phyloP scores from a whole-genome alignment of 441 rosid species.

The Daphne laureola region DNA sequence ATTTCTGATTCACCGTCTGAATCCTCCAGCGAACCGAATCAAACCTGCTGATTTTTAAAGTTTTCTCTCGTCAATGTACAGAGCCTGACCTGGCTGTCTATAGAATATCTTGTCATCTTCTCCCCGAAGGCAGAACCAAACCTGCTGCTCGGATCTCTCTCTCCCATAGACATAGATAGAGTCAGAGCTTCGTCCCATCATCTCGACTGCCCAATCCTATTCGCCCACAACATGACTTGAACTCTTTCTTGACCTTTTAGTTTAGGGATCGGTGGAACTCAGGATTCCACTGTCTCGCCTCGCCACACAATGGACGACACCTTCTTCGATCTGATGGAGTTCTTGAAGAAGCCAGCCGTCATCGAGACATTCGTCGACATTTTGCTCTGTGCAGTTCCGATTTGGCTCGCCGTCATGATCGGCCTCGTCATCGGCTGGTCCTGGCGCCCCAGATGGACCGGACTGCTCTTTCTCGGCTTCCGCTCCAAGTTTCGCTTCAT shows the following conservation, averaged over 20 bases:
- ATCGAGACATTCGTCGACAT: constrained; percentile 94
- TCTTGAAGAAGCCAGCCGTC: constrained; percentile 57
- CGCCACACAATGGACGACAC: constrained; percentile 48
- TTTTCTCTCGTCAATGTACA: too few species aligned
- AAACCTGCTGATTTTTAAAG: too few species aligned
- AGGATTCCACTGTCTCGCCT: constrained; percentile 2
- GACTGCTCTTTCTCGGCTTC: constrained; percentile 71
- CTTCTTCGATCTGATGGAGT: constrained; percentile 55
- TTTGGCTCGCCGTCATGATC: constrained; percentile 97
- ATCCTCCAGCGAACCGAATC: too few species aligned
- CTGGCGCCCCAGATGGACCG: constrained; percentile 98
- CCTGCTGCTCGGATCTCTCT: constrained; percentile 14
- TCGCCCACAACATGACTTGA: constrained; percentile 1
- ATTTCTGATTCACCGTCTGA: too few species aligned
- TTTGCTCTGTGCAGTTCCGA: constrained; percentile 87
- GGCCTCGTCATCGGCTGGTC: constrained; percentile 96
- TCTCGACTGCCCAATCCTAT: constrained; percentile 6
- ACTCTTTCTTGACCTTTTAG: neutral
- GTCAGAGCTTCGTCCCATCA: constrained; percentile 15
- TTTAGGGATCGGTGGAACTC: neutral
- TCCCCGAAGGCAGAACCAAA: neutral
- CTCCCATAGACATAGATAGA: too few species aligned
- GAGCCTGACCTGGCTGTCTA: too few species aligned
- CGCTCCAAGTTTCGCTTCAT: constrained; percentile 72
- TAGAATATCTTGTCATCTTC: neutral